Evolutionary conservation across 306 rosid genomes (phyloP), one percentile per base, ranked within the genome.

Genomic region (Ammopiptanthus mongolicus): DNA sequence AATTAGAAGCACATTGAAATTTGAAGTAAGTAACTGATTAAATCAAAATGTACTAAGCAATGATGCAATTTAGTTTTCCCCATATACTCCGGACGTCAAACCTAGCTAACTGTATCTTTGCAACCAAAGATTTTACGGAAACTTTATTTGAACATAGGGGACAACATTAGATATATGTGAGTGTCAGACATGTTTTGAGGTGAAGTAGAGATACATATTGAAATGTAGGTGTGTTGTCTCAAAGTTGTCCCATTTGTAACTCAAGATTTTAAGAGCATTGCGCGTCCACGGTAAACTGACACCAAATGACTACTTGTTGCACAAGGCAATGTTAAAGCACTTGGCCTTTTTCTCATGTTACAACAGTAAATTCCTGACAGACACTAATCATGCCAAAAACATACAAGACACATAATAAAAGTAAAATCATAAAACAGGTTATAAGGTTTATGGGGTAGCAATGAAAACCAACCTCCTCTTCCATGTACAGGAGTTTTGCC

Each of bases 401-500:
- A 28, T 3, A 29, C 31, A n/a, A 75, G 56, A 63, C 61, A 56
- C 53, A 56, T 11, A 46, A 56, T 10, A 47, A 78, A 59, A 74
- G 69, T 14, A 74, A 70, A 46, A 65, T 3, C 42, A 12, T 8
- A 47, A 21, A 72, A 56, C 39, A 79, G 12, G 53, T 12, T 13
- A 50, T 10, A 69, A 15, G 55, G 62, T 52, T 56, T 13, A 80
- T 22, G 5, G 18, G 48, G 29, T 19, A 68, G 58, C 15, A 57
- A 65, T 8, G 23, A 56, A 31, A 77, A 87, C 97, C 53, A 78
- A 95, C 99, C 99, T 95, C 99, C 13, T 95, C 96, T 36, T 87
- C 92, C 92, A 95, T 92, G 81, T 50, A 85, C 53, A 90, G 86
- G 10, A 95, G 88, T 73, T 92, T 89, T 0, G 97, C 97, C 81